phyloP scores from a whole-genome alignment of 1,284 basidiomycete genomes.

The Fomitopsis schrenkii region DNA sequence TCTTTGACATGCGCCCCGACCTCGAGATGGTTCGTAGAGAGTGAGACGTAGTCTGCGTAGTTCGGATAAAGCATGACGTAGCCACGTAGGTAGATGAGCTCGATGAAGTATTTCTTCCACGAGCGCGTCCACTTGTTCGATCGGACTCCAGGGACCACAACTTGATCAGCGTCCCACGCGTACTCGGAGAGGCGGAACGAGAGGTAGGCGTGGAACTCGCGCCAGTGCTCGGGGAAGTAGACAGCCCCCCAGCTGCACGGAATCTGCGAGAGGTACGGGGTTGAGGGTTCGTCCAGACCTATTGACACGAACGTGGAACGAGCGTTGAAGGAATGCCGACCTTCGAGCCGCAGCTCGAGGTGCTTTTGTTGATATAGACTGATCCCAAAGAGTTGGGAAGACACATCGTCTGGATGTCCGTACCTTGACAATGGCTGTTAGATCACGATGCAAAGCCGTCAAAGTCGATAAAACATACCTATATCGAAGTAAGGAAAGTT shows the following conservation, averaged over 20 bases:
- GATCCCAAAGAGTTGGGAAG: conserved; percentile 63
- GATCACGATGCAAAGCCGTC: background rate
- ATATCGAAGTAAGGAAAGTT: conserved; percentile 71
- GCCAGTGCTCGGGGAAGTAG: conserved; percentile 84
- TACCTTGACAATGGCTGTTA: conserved; percentile 40
- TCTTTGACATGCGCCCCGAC: conserved; percentile 73
- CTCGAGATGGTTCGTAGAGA: conserved; percentile 85
- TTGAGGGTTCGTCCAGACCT: conserved; percentile 39
- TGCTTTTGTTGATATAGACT: conserved; percentile 83
- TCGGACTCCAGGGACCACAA: conserved; percentile 66
- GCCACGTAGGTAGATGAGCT: conserved; percentile 73
- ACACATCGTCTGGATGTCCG: conserved; percentile 35
- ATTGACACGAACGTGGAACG: conserved; percentile 47
- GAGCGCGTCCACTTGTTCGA: conserved; percentile 77
- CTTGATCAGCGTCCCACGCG: conserved; percentile 36
- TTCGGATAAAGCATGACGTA: conserved; percentile 88
- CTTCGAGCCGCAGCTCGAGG: conserved; percentile 65
- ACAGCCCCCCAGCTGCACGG: conserved; percentile 90
- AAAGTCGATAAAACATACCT: conserved; percentile 37
- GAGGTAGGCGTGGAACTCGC: conserved; percentile 78
- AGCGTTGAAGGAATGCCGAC: conserved; percentile 66
- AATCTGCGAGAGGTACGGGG: conserved; percentile 78
- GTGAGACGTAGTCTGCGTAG: conserved; percentile 59
- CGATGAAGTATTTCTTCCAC: conserved; percentile 88
- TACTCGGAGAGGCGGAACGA: conserved; percentile 54